A percentile compares a stretch with the other conserved stretches of the same genome.
Evolutionary conservation across 2,329 filamentous ascomycete genomes (phyloP).

Genomic region (Fonsecaea multimorphosa): DNA sequence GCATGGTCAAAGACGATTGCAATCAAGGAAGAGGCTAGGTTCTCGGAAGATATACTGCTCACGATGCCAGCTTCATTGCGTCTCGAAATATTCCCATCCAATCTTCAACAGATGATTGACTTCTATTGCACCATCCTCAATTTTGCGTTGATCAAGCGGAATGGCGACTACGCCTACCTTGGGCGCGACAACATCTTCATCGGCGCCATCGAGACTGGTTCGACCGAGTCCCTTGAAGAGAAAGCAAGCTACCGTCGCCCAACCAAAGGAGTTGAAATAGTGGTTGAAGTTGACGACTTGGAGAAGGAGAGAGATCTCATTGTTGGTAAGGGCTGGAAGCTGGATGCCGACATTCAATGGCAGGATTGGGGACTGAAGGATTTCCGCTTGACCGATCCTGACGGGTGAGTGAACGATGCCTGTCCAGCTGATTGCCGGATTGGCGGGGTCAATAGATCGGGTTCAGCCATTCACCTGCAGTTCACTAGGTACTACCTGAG

Average conservation of each 20-base stretch:
- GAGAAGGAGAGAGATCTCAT: slow-evolving; percentile 28
- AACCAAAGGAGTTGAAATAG: slow-evolving; percentile 31
- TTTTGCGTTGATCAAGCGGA: slow-evolving; percentile 30
- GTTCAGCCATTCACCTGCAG: neutral
- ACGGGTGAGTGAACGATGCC: slow-evolving; percentile 28
- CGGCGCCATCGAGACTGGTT: slow-evolving; percentile 26
- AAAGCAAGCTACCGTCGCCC: slow-evolving; percentile 26
- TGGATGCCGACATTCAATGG: slow-evolving; percentile 27
- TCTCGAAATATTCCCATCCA: slow-evolving; percentile 32
- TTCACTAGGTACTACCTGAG: neutral
- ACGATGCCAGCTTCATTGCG: slow-evolving; percentile 33
- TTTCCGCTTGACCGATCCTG: slow-evolving; percentile 32
- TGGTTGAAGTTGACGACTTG: slow-evolving; percentile 35
- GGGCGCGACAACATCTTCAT: slow-evolving; percentile 31
- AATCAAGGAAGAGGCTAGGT: neutral
- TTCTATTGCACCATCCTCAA: slow-evolving; percentile 33
- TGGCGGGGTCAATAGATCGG: neutral
- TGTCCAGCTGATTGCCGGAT: slow-evolving; percentile 17
- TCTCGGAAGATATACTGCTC: neutral
- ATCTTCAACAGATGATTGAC: slow-evolving; percentile 23
- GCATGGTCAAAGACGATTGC: neutral
- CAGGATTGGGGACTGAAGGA: slow-evolving; percentile 34
- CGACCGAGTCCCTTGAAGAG: slow-evolving; percentile 22
- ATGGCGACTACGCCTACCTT: slow-evolving; percentile 32
- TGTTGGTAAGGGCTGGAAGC: slow-evolving; percentile 22